Evolutionary conservation across 768 basidiomycete species (phyloP).

Genomic region (Phaeotremella fagi): DNA sequence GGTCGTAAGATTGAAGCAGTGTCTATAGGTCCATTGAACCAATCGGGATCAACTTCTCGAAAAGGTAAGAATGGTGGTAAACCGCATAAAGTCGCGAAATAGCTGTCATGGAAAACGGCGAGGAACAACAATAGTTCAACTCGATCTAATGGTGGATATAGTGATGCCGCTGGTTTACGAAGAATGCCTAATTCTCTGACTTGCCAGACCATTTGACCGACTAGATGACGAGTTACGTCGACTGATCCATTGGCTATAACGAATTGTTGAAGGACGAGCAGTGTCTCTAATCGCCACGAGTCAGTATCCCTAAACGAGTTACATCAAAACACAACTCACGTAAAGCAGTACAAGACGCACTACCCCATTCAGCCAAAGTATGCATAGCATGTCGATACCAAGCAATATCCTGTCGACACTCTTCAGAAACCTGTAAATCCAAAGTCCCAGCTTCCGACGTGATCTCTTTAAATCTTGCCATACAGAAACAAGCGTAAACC

Average conservation of each 20-base stretch:
- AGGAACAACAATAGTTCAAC: conserved; percentile 5
- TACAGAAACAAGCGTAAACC: conserved; percentile 9
- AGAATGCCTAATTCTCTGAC: conserved; percentile 10
- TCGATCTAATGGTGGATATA: conserved; percentile 10
- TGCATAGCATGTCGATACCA: conserved; percentile 10
- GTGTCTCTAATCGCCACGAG: conserved; percentile 1
- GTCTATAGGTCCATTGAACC: not conserved
- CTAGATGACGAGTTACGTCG: conserved; percentile 1
- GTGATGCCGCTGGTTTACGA: not conserved
- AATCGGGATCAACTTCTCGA: not conserved
- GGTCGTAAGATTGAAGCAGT: not conserved
- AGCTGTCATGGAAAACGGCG: conserved; percentile 8
- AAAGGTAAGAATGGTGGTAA: not conserved
- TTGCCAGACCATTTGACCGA: conserved; percentile 10
- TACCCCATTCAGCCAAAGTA: conserved; percentile 1
- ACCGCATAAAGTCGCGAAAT: not conserved
- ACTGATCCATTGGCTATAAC: conserved; percentile 5
- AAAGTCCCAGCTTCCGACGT: not conserved
- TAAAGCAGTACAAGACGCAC: conserved; percentile 5
- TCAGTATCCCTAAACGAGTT: not conserved
- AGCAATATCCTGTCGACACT: conserved; percentile 13
- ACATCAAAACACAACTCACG: conserved; percentile 4
- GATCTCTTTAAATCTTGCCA: conserved; percentile 6
- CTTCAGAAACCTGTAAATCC: not conserved
- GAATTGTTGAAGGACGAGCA: conserved; percentile 5